Conservation (phyloP, 331 rosid species). For the Pyrus hybrid region DNA sequence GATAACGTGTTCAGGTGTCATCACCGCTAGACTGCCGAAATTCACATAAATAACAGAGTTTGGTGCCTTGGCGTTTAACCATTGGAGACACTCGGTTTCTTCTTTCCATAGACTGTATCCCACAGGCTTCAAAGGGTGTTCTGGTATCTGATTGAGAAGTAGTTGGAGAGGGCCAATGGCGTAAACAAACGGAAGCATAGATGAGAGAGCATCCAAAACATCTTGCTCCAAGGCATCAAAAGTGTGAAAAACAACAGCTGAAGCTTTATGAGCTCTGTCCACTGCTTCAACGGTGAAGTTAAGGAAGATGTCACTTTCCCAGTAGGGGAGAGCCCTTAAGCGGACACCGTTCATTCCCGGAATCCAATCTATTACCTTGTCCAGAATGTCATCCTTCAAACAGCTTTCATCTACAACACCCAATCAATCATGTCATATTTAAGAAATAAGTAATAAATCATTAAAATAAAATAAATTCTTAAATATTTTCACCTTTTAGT, state of each 20-base stretch:
- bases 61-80: not conserved
- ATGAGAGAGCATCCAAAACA: not conserved
- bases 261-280: not conserved
- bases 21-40: not conserved
- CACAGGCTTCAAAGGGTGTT: not conserved
- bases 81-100: not conserved
- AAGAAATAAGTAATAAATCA: not conserved
- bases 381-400: not conserved
- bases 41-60: not conserved
- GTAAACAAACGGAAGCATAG: not conserved
- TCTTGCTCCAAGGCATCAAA: not conserved
- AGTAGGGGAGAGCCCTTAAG: conserved; percentile 2
- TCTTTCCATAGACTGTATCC: conserved; percentile 17
- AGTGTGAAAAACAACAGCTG: not conserved
- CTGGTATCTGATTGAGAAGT: not conserved
- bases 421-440: not conserved
- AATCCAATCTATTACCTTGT: not conserved
- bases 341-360: not conserved
- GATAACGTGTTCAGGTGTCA: not conserved
- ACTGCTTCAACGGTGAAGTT: not conserved
- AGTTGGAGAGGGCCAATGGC: not conserved
- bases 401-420: not conserved
- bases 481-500: not conserved
- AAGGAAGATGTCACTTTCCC: not conserved
- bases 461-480: not conserved